These are phyloP conservation scores for Arachnomyces sp. DNA, from an alignment of 2,329 filamentous ascomycete genomes.

Conservation along the genomic window DNA sequence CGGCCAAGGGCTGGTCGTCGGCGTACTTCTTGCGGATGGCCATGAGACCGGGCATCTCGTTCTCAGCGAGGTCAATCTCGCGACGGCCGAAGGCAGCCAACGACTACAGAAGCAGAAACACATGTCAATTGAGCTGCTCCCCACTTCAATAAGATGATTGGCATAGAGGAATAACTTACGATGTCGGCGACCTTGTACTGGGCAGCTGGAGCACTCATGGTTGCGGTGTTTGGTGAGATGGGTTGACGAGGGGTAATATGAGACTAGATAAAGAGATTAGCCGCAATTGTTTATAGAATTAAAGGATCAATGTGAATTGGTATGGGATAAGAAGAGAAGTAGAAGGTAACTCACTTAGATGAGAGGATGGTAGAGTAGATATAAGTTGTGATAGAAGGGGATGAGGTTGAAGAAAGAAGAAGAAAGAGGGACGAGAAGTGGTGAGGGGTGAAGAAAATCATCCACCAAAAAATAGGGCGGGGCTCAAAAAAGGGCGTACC, in stretches of 20 bases:
- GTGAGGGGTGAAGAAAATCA: background rate
- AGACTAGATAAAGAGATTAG: conserved; percentile 13
- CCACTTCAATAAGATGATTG: background rate
- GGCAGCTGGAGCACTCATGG: conserved; percentile 67
- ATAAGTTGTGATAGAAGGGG: conserved; percentile 6
- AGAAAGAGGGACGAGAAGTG: conserved; percentile 6
- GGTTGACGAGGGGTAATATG: conserved; percentile 4
- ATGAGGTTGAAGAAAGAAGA: conserved; percentile 8
- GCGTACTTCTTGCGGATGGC: conserved; percentile 88
- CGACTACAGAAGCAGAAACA: conserved; percentile 38
- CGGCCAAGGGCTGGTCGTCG: conserved; percentile 82
- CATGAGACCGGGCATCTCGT: conserved; percentile 97
- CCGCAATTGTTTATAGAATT: conserved; percentile 8
- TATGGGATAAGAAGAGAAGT: conserved; percentile 1
- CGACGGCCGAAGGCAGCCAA: conserved; percentile 97
- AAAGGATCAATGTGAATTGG: conserved; percentile 6
- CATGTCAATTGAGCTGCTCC: conserved; percentile 1
- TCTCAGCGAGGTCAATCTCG: conserved; percentile 96
- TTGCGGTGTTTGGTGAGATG: conserved; percentile 24
- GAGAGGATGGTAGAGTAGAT: conserved; percentile 4
- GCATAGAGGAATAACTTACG: conserved; percentile 31
- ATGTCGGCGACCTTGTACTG: conserved; percentile 99
- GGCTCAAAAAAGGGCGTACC: too few relatives aligned
- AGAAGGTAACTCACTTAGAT: background rate
- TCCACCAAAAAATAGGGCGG: too few relatives aligned